phyloP scores from a whole-genome alignment of 1,284 basidiomycete genomes.

The Ganoderma resinaceum region DNA sequence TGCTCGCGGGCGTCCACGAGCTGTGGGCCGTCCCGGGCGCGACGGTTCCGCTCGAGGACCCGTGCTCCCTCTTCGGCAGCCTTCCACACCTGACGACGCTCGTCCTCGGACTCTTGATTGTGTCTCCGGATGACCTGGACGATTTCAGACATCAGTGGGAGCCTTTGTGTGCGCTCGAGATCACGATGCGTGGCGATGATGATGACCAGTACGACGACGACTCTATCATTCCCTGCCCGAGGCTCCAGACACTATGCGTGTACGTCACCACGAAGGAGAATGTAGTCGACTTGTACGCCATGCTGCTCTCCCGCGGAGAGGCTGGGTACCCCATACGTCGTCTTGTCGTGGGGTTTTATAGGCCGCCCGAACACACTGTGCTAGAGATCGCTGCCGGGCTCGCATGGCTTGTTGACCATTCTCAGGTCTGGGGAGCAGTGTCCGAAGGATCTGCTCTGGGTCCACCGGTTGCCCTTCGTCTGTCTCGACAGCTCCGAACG shows the following conservation, averaged over 20 bases:
- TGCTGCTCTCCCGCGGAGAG: not conserved
- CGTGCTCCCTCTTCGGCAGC: not conserved
- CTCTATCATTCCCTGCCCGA: not conserved
- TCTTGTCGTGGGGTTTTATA: not conserved
- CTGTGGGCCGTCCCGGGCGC: not conserved
- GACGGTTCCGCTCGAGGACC: not conserved
- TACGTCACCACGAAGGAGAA: not conserved
- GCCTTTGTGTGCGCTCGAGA: not conserved
- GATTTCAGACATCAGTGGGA: too few relatives aligned
- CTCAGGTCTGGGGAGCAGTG: not conserved
- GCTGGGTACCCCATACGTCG: not conserved
- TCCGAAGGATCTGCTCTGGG: not conserved
- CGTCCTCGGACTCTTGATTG: not conserved
- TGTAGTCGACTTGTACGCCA: not conserved
- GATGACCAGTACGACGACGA: not conserved
- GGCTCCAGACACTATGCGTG: not conserved
- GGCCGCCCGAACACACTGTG: not conserved
- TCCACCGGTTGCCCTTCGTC: not conserved
- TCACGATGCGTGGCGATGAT: too few relatives aligned
- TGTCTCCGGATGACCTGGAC: not conserved
- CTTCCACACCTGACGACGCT: not conserved
- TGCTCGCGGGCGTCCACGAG: not conserved
- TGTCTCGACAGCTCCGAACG: not conserved
- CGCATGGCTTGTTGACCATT: not conserved
- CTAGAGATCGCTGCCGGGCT: not conserved